Conservation (phyloP, 2,329 filamentous ascomycete genomes). For the Scortechinia acanthostroma region DNA sequence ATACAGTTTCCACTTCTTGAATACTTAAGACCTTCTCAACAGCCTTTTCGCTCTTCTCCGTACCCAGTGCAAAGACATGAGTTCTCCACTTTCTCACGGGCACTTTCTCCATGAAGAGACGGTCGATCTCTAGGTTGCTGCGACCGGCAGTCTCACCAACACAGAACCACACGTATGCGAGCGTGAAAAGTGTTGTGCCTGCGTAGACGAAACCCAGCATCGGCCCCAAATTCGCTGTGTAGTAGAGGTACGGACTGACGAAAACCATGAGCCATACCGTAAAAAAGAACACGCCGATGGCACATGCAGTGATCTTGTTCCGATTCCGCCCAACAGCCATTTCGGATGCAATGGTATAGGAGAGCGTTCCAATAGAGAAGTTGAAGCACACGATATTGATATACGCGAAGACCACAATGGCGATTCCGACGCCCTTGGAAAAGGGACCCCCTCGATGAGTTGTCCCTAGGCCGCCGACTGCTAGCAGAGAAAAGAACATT, state of each 20-base stretch:
- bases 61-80: constrained; percentile 10
- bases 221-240: constrained; percentile 17
- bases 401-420: constrained; percentile 17
- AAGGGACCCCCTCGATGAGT: constrained; percentile 7
- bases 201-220: constrained; percentile 23
- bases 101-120: constrained; percentile 25
- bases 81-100: constrained; percentile 20
- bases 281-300: constrained; percentile 20
- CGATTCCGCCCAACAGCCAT: constrained; percentile 22
- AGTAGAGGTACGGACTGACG: constrained; percentile 23
- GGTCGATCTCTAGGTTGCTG: constrained; percentile 21
- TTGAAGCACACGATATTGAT: constrained; percentile 20
- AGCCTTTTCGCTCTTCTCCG: no score
- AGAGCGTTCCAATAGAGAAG: constrained; percentile 18
- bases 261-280: constrained; percentile 20
- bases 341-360: constrained; percentile 15
- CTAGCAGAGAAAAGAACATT: constrained; percentile 14
- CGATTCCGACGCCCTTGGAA: constrained; percentile 10
- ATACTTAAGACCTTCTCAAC: no score
- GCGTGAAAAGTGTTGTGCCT: constrained; percentile 13
- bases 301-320: constrained; percentile 25
- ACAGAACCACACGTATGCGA: constrained; percentile 24
- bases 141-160: constrained; percentile 27
- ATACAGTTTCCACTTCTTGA: no score
- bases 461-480: constrained; percentile 16